These are phyloP conservation scores for Pichia sp. DNA, from an alignment of 1,139 yeast species.

Conservation along the genomic window DNA sequence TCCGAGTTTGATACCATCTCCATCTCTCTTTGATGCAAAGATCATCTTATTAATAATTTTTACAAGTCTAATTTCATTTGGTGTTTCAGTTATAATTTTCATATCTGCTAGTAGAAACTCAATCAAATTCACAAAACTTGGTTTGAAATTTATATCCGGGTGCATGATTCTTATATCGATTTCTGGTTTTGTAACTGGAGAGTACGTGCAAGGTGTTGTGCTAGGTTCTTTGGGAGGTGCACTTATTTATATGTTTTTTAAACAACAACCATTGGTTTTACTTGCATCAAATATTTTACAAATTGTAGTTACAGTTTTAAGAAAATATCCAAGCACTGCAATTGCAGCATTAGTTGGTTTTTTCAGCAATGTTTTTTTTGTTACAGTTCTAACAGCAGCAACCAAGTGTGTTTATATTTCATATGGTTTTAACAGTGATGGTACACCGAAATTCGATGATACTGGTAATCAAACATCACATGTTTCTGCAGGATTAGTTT, in stretches of 20 bases:
- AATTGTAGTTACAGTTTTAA: constrained; percentile 72
- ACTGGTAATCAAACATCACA: constrained; percentile 52
- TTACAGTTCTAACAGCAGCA: constrained; percentile 11
- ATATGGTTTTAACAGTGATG: constrained; percentile 50
- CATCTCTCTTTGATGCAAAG: constrained; percentile 4
- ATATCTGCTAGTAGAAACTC: constrained; percentile 62
- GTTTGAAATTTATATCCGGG: constrained; percentile 60
- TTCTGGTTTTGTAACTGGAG: constrained; percentile 53
- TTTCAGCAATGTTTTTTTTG: constrained; percentile 28
- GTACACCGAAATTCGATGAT: constrained; percentile 29
- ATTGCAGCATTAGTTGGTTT: constrained; percentile 56
- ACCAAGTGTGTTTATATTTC: constrained; percentile 28
- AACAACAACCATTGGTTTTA: constrained; percentile 46
- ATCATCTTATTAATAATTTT: constrained; percentile 58
- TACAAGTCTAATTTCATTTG: constrained; percentile 54
- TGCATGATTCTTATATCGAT: constrained; percentile 72
- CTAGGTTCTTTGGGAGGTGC: constrained; percentile 57
- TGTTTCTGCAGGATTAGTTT: constrained; percentile 60
- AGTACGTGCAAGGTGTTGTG: constrained; percentile 76
- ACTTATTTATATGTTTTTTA: constrained; percentile 68
- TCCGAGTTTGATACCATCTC: not conserved
- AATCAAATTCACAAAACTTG: constrained; percentile 57
- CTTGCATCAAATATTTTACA: constrained; percentile 69
- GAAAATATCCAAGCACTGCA: constrained; percentile 62
- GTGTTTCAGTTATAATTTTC: constrained; percentile 52